These are phyloP conservation scores for Dalbergia cochinchinensis DNA, from an alignment of 306 rosid species.

Conservation along the genomic window DNA sequence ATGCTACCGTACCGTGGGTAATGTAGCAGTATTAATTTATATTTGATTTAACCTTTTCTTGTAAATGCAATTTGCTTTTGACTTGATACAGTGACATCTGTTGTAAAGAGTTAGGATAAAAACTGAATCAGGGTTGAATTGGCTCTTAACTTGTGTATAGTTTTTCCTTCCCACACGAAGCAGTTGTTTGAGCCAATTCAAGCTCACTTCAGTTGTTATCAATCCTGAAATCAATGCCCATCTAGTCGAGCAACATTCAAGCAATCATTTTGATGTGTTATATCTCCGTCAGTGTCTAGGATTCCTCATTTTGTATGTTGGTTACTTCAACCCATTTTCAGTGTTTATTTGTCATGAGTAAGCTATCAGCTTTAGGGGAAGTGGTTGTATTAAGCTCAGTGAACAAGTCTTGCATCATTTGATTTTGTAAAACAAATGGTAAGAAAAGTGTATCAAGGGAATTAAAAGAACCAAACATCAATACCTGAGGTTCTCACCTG, in stretches of 20 bases:
- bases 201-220: neutral
- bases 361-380: neutral
- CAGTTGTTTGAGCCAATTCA: neutral
- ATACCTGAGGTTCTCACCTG: slow-evolving; percentile 87
- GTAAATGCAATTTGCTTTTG: no score
- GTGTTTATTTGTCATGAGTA: neutral
- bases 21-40: no score
- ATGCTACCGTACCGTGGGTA: no score
- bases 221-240: neutral
- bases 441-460: neutral
- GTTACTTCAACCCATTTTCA: neutral
- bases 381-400: neutral
- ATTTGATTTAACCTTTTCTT: no score
- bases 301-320: neutral
- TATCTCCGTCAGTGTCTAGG: neutral
- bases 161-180: no score
- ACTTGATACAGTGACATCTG: no score
- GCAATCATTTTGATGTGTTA: neutral
- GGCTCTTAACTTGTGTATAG: no score
- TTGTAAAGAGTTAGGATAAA: no score
- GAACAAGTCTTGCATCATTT: slow-evolving; percentile 7
- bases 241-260: neutral
- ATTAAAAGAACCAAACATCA: slow-evolving; percentile 25
- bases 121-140: no score
- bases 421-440: slow-evolving; percentile 10